Conservation (phyloP, 495 filamentous ascomycete species). For the Lasiosphaeria miniovina region DNA sequence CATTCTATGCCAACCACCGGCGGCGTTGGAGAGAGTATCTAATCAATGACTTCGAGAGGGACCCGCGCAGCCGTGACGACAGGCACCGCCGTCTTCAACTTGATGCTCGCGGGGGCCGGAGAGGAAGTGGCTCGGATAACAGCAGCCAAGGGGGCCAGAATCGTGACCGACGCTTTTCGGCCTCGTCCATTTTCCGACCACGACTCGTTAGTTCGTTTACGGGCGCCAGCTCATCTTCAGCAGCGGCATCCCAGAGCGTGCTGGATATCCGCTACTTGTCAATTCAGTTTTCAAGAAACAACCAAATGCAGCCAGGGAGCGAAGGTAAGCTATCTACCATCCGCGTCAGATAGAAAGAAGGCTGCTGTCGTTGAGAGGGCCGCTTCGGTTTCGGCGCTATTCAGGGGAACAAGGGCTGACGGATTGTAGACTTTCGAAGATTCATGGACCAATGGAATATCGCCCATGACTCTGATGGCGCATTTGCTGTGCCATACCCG, state of each 20-base stretch:
- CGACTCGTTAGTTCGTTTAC: background rate
- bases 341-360: background rate
- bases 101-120: slow-evolving; percentile 24
- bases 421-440: slow-evolving; percentile 26
- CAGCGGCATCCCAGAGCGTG: slow-evolving; percentile 5
- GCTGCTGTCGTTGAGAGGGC: background rate
- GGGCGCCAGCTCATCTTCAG: slow-evolving; percentile 10
- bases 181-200: slow-evolving; percentile 28
- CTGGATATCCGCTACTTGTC: slow-evolving; percentile 33
- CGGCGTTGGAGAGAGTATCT: slow-evolving; percentile 36
- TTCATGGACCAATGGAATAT: slow-evolving; percentile 31
- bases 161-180: slow-evolving; percentile 27
- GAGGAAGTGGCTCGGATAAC: slow-evolving; percentile 27
- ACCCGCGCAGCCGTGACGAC: slow-evolving; percentile 33
- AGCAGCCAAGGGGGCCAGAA: slow-evolving; percentile 13
- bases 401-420: background rate
- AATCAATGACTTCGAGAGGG: slow-evolving; percentile 30
- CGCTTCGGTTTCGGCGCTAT: background rate
- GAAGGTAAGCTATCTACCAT: slow-evolving; percentile 18
- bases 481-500: slow-evolving; percentile 30
- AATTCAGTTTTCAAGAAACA: slow-evolving; percentile 33
- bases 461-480: slow-evolving; percentile 28
- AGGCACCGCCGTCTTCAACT: slow-evolving; percentile 30
- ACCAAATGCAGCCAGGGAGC: slow-evolving; percentile 20
- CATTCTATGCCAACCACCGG: slow-evolving; percentile 34